Evolutionary conservation across 768 basidiomycete genomes (phyloP), one percentile per base, ranked within the genome.

Genomic region (Pleurotus citrinopileatus): DNA sequence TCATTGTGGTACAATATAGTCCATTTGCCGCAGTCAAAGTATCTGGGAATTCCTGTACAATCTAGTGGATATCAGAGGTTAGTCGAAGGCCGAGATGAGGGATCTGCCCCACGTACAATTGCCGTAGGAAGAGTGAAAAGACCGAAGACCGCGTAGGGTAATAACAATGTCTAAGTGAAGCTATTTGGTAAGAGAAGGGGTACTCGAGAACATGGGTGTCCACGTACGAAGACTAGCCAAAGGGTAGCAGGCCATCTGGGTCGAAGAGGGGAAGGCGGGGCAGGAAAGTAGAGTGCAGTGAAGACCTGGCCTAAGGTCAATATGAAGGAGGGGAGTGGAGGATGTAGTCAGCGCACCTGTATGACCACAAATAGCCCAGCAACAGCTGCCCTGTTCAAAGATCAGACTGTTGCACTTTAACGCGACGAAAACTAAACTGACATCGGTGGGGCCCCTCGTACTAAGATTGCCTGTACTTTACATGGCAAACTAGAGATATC

Each of bases 361-460:
- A 78, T 55, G 7, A 78, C 74, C 3, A 78, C 67, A 9, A 63
- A 63, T 19, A 79, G 58, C 13, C 68, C 74, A 2, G 78, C 71
- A 0, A 74, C 67, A 19, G 65, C 65, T 22, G 73, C 70, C 77
- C 78, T 80, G 52, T 37, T 17, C 38, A 34, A 17, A 36, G 42
- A 13, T 34, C 15, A 42, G 34, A 45, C 55, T 59, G 53, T 17
- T 38, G 50, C 28, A 34, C 44, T 46, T 36, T 42, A 46, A 29
- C 20, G 27, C 48, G n/a, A 29, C 20, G 29, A 52, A 54, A 25
- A 44, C 19, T 52, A 6, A 52, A 26, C 75, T 42, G 52, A 83
- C 83, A 82, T 82, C 1, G 82, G 75, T 45, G 81, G 71, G 1
- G 78, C 70, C 1, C 79, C 82, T 47, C 80, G 70, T 17, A 79